A percentile compares a stretch with the other conserved stretches of the same genome.
Evolutionary conservation across 2,329 filamentous ascomycete genomes (phyloP).

Genomic region (Stachybotrys chartarum): DNA sequence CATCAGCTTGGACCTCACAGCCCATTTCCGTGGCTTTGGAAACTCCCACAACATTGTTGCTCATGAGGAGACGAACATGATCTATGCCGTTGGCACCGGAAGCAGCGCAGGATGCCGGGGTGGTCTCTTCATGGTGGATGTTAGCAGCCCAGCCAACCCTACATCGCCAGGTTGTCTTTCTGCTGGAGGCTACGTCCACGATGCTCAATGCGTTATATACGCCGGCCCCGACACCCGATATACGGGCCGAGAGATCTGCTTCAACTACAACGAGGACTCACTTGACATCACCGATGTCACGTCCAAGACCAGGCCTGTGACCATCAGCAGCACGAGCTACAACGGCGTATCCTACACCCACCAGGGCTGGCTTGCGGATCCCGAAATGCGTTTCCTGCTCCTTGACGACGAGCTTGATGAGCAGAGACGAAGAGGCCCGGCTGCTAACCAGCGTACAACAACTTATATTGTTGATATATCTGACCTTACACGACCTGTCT

Average conservation of each 20-base stretch:
- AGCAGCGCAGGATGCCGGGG: slow-evolving; percentile 30
- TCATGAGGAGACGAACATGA: slow-evolving; percentile 36
- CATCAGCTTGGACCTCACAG: slow-evolving; percentile 22
- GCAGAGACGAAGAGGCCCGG: slow-evolving; percentile 28
- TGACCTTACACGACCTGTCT: slow-evolving; percentile 27
- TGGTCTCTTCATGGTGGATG: slow-evolving; percentile 48
- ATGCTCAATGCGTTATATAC: slow-evolving; percentile 46
- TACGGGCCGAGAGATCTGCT: slow-evolving; percentile 41
- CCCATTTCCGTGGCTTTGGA: slow-evolving; percentile 26
- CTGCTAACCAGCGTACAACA: slow-evolving; percentile 31
- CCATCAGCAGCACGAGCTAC: slow-evolving; percentile 46
- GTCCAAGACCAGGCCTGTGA: slow-evolving; percentile 32
- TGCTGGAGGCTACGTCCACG: slow-evolving; percentile 44
- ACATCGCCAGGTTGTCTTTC: slow-evolving; percentile 41
- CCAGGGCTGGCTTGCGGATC: slow-evolving; percentile 45
- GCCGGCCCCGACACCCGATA: slow-evolving; percentile 34
- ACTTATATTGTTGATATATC: slow-evolving; percentile 43
- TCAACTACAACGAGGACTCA: slow-evolving; percentile 43
- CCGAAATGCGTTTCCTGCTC: slow-evolving; percentile 32
- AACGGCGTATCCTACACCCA: slow-evolving; percentile 47
- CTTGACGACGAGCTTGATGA: slow-evolving; percentile 49
- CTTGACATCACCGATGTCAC: slow-evolving; percentile 38
- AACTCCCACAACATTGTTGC: slow-evolving; percentile 27
- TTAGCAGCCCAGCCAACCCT: slow-evolving; percentile 42
- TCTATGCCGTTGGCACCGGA: slow-evolving; percentile 34